Evolutionary conservation across 805 yeast genomes (phyloP).

Genomic region (Candida piceae): DNA sequence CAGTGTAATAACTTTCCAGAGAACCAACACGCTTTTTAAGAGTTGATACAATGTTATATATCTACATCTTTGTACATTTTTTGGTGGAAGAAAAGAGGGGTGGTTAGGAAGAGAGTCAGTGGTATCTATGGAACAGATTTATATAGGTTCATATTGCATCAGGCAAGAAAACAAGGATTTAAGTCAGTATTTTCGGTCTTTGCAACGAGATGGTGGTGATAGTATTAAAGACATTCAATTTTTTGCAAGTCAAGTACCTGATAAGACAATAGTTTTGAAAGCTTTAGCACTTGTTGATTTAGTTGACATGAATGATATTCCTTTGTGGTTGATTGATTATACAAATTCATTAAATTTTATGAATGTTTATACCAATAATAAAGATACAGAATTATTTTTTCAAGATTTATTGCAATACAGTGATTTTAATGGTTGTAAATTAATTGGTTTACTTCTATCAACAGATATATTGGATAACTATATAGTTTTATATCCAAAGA

Average conservation of each 20-base stretch:
- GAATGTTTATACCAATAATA: constrained; percentile 8
- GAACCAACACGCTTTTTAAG: too few species aligned
- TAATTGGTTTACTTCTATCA: constrained; percentile 11
- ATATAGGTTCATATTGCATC: neutral
- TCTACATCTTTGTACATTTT: neutral
- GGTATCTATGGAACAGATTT: neutral
- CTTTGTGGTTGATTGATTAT: constrained; percentile 12
- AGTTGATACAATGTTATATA: too few species aligned
- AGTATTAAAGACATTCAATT: neutral
- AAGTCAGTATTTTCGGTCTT: neutral
- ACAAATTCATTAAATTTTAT: constrained; percentile 3
- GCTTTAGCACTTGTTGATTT: constrained; percentile 9
- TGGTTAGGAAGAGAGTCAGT: too few species aligned
- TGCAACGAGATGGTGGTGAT: neutral
- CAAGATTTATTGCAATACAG: constrained; percentile 5
- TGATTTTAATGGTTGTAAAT: constrained; percentile 9
- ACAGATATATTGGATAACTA: constrained; percentile 5
- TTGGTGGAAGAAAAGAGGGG: too few species aligned
- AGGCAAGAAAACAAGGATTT: neutral
- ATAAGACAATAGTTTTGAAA: neutral
- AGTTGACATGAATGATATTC: constrained; percentile 10
- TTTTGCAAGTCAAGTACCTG: neutral
- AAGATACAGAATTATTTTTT: constrained; percentile 11
- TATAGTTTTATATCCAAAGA: constrained; percentile 14
- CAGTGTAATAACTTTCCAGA: too few species aligned